Percentiles rank a stretch among this genome's conserved stretches.
phyloP scores from a whole-genome alignment of 495 filamentous ascomycete genomes.

The Aspergillus panamensis region DNA sequence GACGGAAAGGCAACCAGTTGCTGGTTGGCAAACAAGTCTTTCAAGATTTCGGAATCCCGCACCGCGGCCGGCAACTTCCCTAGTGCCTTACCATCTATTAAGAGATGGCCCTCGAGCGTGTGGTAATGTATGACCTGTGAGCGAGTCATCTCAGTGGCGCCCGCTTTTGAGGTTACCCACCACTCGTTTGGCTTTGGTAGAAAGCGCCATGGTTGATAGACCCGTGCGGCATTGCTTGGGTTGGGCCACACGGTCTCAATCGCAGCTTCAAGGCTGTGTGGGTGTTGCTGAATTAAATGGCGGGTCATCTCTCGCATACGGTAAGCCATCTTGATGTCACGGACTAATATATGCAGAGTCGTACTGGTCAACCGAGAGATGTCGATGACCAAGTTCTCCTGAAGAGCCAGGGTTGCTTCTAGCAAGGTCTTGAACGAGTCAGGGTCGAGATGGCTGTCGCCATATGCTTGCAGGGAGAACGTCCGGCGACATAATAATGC shows the following conservation, averaged over 20 bases:
- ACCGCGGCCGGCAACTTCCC: constrained; percentile 49
- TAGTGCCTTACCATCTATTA: constrained; percentile 52
- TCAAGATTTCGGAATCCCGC: constrained; percentile 37
- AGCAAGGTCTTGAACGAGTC: constrained; percentile 32
- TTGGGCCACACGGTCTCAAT: constrained; percentile 21
- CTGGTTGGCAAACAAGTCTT: constrained; percentile 42
- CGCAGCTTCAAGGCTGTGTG: constrained; percentile 21
- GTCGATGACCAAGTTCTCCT: constrained; percentile 31
- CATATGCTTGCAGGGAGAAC: constrained; percentile 27
- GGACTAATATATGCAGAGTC: constrained; percentile 36
- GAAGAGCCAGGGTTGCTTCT: constrained; percentile 36
- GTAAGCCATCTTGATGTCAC: constrained; percentile 46
- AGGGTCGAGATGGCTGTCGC: constrained; percentile 12
- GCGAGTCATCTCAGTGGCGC: constrained; percentile 9
- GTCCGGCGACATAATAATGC: constrained; percentile 36
- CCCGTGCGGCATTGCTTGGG: not conserved
- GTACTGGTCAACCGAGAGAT: constrained; percentile 10
- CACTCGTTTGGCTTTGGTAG: constrained; percentile 15
- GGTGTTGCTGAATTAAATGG: constrained; percentile 19
- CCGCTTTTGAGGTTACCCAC: constrained; percentile 28
- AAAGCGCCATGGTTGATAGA: constrained; percentile 30
- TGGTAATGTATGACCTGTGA: constrained; percentile 45
- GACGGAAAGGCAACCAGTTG: constrained; percentile 41
- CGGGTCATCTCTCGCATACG: constrained; percentile 32
- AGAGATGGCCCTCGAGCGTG: constrained; percentile 52